Conservation (phyloP, 2,329 filamentous ascomycete species). For the Zelopaecilomyces penicillatus region DNA sequence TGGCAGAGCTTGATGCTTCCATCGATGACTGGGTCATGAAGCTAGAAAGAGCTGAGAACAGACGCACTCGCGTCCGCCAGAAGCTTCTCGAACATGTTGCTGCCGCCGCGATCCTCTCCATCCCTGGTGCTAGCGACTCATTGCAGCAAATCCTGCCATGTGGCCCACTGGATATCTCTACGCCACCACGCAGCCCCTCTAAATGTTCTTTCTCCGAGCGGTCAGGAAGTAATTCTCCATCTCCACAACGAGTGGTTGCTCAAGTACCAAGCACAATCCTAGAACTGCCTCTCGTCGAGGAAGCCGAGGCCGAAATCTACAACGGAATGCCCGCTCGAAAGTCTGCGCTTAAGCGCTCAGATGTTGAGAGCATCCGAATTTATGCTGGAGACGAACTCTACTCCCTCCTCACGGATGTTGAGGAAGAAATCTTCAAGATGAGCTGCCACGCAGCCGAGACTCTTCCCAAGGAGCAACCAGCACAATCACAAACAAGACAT, state of each 20-base stretch:
- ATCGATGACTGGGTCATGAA: constrained; percentile 77
- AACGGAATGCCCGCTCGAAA: constrained; percentile 18
- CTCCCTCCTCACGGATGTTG: constrained; percentile 57
- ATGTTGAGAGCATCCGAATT: constrained; percentile 57
- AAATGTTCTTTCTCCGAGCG: constrained; percentile 30
- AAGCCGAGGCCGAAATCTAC: constrained; percentile 22
- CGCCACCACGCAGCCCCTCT: constrained; percentile 51
- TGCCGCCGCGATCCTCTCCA: constrained; percentile 52
- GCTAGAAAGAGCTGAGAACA: constrained; percentile 72
- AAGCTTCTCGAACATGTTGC: constrained; percentile 77
- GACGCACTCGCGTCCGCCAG: constrained; percentile 65
- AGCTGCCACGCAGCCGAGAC: constrained; percentile 15
- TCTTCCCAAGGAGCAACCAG: constrained; percentile 5
- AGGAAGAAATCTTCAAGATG: constrained; percentile 36
- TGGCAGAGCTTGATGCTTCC: constrained; percentile 65
- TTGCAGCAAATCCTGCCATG: constrained; percentile 26
- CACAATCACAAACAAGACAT: constrained; percentile 26
- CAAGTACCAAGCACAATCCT: constrained; percentile 49
- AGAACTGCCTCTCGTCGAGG: constrained; percentile 41
- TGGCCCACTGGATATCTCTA: constrained; percentile 37
- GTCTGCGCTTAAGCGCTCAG: constrained; percentile 25
- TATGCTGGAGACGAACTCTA: constrained; percentile 62
- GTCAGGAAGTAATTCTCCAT: constrained; percentile 32
- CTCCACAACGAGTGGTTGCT: constrained; percentile 42
- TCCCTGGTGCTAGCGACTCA: constrained; percentile 13